phyloP scores from a whole-genome alignment of 2,329 filamentous ascomycete genomes.

The Claviceps humidiphila region DNA sequence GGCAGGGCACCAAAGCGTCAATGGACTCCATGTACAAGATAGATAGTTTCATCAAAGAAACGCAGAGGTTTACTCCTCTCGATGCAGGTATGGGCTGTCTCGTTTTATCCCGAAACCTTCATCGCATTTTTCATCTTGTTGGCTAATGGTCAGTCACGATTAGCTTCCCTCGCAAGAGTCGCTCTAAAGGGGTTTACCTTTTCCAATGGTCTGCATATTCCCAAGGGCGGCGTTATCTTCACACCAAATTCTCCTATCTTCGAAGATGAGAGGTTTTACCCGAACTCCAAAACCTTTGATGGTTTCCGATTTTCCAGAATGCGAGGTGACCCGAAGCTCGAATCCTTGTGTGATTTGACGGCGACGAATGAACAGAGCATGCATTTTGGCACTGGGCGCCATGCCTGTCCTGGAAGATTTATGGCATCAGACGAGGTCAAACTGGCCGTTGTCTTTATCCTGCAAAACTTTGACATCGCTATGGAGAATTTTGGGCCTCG shows the following conservation, averaged over 20 bases:
- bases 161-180: conserved; percentile 7
- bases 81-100: conserved; percentile 4
- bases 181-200: conserved; percentile 7
- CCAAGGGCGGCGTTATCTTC: conserved; percentile 6
- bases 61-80: conserved; percentile 8
- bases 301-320: conserved; percentile 8
- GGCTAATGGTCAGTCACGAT: neutral
- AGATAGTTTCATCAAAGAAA: conserved; percentile 11
- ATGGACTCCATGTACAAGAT: conserved; percentile 7
- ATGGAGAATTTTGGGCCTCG: conserved; percentile 6
- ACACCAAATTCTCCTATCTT: conserved; percentile 8
- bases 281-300: conserved; percentile 5
- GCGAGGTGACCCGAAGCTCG: conserved; percentile 5
- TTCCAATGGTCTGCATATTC: conserved; percentile 8
- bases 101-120: too few species aligned
- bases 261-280: conserved; percentile 6
- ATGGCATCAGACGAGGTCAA: conserved; percentile 9
- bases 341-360: conserved; percentile 3
- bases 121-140: too few species aligned
- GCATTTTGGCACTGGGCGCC: conserved; percentile 8
- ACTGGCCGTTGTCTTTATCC: conserved; percentile 5
- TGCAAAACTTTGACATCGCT: conserved; percentile 7
- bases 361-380: conserved; percentile 7
- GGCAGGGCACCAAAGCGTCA: conserved; percentile 5
- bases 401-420: conserved; percentile 8